A percentile compares a stretch with the other conserved stretches of the same genome.
Evolutionary conservation across 768 basidiomycete species (phyloP).

Genomic region (Phallus indusiatus): DNA sequence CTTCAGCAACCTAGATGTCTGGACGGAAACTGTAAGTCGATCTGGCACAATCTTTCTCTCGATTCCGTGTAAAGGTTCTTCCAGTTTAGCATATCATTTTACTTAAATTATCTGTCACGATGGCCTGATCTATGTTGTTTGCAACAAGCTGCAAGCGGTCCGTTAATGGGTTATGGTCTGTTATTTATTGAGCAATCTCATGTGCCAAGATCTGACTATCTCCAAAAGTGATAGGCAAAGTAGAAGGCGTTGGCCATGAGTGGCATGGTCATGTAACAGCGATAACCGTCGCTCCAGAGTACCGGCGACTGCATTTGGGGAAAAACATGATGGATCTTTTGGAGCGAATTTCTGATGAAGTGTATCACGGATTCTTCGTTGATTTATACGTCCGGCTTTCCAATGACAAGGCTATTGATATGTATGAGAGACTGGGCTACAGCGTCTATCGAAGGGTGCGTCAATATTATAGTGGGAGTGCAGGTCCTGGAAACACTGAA

Average conservation of each 20-base stretch:
- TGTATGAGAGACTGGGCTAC: slow-evolving; percentile 93
- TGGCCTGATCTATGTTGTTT: slow-evolving; percentile 91
- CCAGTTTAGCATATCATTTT: slow-evolving; percentile 84
- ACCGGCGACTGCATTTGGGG: slow-evolving; percentile 80
- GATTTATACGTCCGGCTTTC: slow-evolving; percentile 93
- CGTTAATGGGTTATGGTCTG: slow-evolving; percentile 91
- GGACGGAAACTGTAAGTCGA: slow-evolving; percentile 86
- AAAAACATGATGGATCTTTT: slow-evolving; percentile 80
- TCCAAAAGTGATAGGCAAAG: slow-evolving; percentile 79
- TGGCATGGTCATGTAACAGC: slow-evolving; percentile 97
- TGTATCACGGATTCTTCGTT: slow-evolving; percentile 81
- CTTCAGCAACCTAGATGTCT: slow-evolving; percentile 81
- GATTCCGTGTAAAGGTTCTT: background rate
- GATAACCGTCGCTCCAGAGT: slow-evolving; percentile 88
- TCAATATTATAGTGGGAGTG: slow-evolving; percentile 69
- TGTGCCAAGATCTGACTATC: background rate
- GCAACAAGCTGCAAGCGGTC: slow-evolving; percentile 70
- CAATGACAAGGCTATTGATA: slow-evolving; percentile 71
- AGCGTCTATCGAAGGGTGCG: slow-evolving; percentile 85
- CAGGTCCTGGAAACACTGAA: slow-evolving; percentile 72
- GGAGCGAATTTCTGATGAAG: slow-evolving; percentile 74
- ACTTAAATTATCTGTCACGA: slow-evolving; percentile 76
- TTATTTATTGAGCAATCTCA: slow-evolving; percentile 3
- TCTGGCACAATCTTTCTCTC: background rate
- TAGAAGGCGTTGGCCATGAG: slow-evolving; percentile 65